phyloP scores from a whole-genome alignment of 257 asterid species.

The Scutellaria barbata region DNA sequence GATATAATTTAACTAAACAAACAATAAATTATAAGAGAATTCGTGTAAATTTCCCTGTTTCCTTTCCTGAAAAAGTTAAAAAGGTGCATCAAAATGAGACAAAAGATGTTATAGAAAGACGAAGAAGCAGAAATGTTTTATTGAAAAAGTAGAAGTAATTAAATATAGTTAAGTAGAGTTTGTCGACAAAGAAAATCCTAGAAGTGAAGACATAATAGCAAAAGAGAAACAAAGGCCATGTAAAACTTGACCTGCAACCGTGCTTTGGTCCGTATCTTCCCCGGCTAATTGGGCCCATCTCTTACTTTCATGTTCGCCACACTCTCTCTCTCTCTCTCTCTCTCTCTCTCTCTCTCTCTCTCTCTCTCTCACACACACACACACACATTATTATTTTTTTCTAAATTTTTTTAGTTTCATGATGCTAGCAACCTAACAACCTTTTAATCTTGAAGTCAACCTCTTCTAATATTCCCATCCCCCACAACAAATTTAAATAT shows the following conservation, averaged over 20 bases:
- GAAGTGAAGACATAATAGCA: conserved; percentile 38
- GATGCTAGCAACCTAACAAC: conserved; percentile 39
- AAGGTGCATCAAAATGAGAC: conserved; percentile 21
- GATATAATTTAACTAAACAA: neutral
- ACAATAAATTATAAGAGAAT: neutral
- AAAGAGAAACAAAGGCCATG: conserved; percentile 45
- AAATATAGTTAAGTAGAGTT: neutral
- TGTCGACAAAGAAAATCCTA: conserved; percentile 41
- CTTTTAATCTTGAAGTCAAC: conserved; percentile 37
- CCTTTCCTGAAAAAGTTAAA: conserved; percentile 4
- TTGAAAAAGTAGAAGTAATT: neutral
- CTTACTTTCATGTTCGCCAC: conserved; percentile 46
- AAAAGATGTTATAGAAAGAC: neutral
- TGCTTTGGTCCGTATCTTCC: conserved; percentile 50
- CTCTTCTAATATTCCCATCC: conserved; percentile 18
- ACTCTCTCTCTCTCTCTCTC: conserved; percentile 18
- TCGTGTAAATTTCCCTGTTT: neutral
- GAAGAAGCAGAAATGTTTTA: neutral
- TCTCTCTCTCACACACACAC: neutral
- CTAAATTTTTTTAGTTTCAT: neutral
- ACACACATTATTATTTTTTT: neutral
- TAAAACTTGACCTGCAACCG: conserved; percentile 42
- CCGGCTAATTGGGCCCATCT: conserved; percentile 49
- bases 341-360: neutral
- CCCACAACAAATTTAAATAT: conserved; percentile 20